Evolutionary conservation across 257 asterid species (phyloP).

Genomic region (Avicennia marina): DNA sequence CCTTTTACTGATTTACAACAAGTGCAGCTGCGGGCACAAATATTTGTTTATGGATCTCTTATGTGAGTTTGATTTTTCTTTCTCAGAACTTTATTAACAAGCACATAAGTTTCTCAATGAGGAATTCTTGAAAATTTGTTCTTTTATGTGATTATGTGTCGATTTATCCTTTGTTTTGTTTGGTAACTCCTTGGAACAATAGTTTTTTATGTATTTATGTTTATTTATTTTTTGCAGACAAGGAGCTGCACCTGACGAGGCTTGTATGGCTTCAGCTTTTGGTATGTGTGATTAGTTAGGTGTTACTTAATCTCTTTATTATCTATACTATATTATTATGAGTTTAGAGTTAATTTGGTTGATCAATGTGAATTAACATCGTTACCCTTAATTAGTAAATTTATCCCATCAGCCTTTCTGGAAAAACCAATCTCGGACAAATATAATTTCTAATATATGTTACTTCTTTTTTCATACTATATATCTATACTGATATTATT

Average conservation of each 20-base stretch:
- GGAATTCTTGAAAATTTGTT: background rate
- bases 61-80: conserved; percentile 60
- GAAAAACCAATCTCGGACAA: no score
- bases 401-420: no score
- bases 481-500: no score
- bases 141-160: conserved; percentile 4
- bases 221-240: no score
- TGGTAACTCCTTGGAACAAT: conserved; percentile 16
- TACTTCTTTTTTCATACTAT: no score
- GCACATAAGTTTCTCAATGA: background rate
- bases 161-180: conserved; percentile 4
- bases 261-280: conserved; percentile 92
- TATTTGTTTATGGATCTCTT: conserved; percentile 93
- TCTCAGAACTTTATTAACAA: background rate
- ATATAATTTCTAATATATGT: no score
- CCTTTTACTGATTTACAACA: conserved; percentile 96
- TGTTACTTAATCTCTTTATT: conserved; percentile 3
- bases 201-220: conserved; percentile 21
- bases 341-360: no score
- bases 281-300: conserved; percentile 56
- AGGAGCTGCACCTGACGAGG: conserved; percentile 95
- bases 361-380: no score
- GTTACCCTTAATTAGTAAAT: no score
- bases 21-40: conserved; percentile 95
- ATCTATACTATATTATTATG: no score